Evolutionary conservation across 1,284 basidiomycete genomes (phyloP).

Genomic region (Polyporus tsugae): DNA sequence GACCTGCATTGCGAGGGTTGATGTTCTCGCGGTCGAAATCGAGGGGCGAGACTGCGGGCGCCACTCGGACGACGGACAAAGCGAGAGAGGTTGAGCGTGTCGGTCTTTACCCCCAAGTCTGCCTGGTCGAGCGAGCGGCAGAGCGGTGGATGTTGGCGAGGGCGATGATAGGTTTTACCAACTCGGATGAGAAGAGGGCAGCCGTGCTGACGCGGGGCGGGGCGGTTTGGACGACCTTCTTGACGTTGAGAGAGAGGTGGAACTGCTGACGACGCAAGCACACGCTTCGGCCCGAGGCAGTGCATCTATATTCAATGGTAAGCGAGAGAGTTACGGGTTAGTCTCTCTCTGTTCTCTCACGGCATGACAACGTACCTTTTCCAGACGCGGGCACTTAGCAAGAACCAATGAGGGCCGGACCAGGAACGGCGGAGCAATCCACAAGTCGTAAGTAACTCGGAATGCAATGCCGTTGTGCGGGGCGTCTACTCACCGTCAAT

Average conservation of each 20-base stretch:
- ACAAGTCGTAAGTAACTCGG: too few species aligned
- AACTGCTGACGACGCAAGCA: slow-evolving; percentile 33
- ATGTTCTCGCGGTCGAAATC: slow-evolving; percentile 41
- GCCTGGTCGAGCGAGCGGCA: background rate
- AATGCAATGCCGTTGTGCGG: too few species aligned
- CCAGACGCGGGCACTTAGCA: too few species aligned
- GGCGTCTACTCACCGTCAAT: too few species aligned
- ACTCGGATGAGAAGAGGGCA: slow-evolving; percentile 9
- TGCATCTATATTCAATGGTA: too few species aligned
- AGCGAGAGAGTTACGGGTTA: too few species aligned
- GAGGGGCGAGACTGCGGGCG: slow-evolving; percentile 30
- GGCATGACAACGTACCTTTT: too few species aligned
- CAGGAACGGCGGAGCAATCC: too few species aligned
- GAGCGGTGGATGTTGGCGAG: slow-evolving; percentile 1
- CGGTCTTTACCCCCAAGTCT: slow-evolving; percentile 1
- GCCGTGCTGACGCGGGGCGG: slow-evolving; percentile 28
- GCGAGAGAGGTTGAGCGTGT: slow-evolving; percentile 45
- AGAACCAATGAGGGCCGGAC: too few species aligned
- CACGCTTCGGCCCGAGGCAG: too few species aligned
- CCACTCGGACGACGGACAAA: slow-evolving; percentile 44
- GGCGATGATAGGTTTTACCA: slow-evolving; percentile 1
- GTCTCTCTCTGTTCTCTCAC: too few species aligned
- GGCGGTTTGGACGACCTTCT: slow-evolving; percentile 27
- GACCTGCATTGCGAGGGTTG: slow-evolving; percentile 42
- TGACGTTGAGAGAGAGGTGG: slow-evolving; percentile 25